These are phyloP conservation scores for Candida awuae DNA, from an alignment of 805 yeast genomes.

Conservation along the genomic window DNA sequence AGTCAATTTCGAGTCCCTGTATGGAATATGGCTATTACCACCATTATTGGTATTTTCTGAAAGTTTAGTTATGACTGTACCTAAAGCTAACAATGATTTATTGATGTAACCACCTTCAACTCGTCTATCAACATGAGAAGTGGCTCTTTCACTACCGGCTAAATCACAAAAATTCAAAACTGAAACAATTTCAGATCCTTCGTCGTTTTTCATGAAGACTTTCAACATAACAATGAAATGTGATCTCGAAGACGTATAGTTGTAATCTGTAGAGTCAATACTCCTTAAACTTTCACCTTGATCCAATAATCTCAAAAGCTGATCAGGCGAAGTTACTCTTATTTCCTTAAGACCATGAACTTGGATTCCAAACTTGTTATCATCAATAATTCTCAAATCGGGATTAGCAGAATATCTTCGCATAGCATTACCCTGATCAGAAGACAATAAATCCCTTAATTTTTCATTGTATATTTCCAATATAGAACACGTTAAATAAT, in stretches of 20 bases:
- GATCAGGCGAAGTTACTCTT: constrained; percentile 45
- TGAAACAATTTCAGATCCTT: constrained; percentile 37
- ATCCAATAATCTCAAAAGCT: constrained; percentile 51
- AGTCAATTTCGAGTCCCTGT: constrained; percentile 88
- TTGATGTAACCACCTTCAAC: constrained; percentile 93
- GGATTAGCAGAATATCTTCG: too few species aligned
- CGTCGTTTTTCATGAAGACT: constrained; percentile 31
- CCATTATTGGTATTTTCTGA: constrained; percentile 15
- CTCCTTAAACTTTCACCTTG: constrained; percentile 68
- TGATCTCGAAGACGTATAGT: constrained; percentile 79
- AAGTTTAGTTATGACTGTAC: constrained; percentile 84
- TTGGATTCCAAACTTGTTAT: constrained; percentile 58
- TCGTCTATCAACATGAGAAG: constrained; percentile 67
- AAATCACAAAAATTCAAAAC: constrained; percentile 84
- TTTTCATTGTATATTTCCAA: constrained; percentile 84
- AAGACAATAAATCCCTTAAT: constrained; percentile 63
- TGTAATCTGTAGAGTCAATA: constrained; percentile 86
- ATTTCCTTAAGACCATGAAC: constrained; percentile 69
- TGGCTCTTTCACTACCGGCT: constrained; percentile 94
- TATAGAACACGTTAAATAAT: constrained; percentile 57
- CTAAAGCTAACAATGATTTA: constrained; percentile 80
- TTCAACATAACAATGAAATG: constrained; percentile 80
- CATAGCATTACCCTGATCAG: too few species aligned
- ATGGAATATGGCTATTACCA: constrained; percentile 61
- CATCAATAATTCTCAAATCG: constrained; percentile 79